Conservation (phyloP, 2,329 filamentous ascomycete genomes). For the Stachybotrys echinatus region DNA sequence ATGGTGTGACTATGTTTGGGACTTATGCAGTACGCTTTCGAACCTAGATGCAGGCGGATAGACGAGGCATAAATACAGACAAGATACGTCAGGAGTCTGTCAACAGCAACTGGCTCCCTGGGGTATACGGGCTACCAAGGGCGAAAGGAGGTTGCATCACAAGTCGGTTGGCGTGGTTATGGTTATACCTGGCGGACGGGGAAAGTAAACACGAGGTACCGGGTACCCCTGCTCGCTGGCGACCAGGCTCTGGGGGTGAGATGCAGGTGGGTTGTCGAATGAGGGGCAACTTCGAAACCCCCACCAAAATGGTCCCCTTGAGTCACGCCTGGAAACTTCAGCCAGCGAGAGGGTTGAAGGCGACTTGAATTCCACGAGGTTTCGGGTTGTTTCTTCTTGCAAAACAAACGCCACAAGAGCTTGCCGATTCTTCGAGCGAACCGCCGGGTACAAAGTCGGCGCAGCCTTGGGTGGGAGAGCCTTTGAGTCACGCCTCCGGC, state of each 20-base stretch:
- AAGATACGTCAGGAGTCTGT: neutral
- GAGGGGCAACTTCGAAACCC: neutral
- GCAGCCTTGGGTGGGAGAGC: neutral
- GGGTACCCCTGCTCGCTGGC: neutral
- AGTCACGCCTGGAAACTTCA: neutral
- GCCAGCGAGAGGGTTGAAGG: too few species aligned
- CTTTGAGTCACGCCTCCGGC: neutral
- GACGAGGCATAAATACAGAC: too few species aligned
- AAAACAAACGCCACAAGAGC: too few species aligned
- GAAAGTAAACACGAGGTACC: neutral
- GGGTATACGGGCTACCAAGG: neutral
- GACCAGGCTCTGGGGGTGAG: neutral
- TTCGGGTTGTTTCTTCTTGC: too few species aligned
- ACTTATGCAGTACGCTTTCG: neutral
- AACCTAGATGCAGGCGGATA: too few species aligned
- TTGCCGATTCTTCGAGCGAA: neutral
- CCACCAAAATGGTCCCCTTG: neutral
- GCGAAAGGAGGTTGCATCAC: neutral
- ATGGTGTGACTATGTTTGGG: slow-evolving; percentile 19
- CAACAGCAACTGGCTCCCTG: neutral
- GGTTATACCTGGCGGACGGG: neutral
- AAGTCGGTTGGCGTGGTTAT: neutral
- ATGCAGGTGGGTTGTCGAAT: neutral
- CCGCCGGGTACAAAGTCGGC: too few species aligned
- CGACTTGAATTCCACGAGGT: too few species aligned